Conservation (phyloP, 305 asterid genomes). For the Fraxinus velutina region DNA sequence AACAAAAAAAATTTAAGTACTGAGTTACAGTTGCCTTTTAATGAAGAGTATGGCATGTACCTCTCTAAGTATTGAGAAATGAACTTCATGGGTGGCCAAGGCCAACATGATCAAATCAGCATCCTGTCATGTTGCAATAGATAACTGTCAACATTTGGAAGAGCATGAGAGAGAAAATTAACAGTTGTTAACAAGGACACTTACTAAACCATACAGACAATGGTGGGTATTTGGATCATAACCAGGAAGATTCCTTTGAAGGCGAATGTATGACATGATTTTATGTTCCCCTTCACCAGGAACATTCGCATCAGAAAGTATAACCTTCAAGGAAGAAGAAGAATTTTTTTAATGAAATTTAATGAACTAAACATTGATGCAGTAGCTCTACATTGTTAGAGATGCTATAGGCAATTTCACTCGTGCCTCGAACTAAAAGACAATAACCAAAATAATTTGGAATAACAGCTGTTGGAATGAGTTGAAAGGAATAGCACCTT, state of each 20-base stretch:
- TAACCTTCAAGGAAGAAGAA: slow-evolving; percentile 58
- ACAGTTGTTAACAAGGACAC: slow-evolving; percentile 14
- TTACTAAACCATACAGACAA: slow-evolving; percentile 94
- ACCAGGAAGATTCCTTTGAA: slow-evolving; percentile 88
- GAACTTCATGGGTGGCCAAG: slow-evolving; percentile 78
- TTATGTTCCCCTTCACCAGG: slow-evolving; percentile 99
- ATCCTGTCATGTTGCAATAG: slow-evolving; percentile 49
- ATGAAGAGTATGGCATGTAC: slow-evolving; percentile 33
- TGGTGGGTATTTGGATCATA: slow-evolving; percentile 95
- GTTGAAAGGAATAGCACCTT: slow-evolving; percentile 50
- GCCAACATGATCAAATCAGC: slow-evolving; percentile 87
- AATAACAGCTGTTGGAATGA: neutral
- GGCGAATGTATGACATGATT: slow-evolving; percentile 92
- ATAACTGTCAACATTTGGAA: slow-evolving; percentile 10
- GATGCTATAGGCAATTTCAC: slow-evolving; percentile 6
- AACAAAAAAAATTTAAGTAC: neutral
- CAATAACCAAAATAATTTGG: neutral
- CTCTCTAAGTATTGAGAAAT: slow-evolving; percentile 92
- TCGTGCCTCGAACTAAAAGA: neutral
- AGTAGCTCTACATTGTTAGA: slow-evolving; percentile 2
- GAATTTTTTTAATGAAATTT: neutral
- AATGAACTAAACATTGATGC: slow-evolving; percentile 3
- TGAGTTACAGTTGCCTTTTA: slow-evolving; percentile 3
- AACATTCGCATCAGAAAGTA: slow-evolving; percentile 97
- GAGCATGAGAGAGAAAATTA: neutral